Conservation (phyloP, 108 stramenopile species). For the Fistulifera solaris region DNA sequence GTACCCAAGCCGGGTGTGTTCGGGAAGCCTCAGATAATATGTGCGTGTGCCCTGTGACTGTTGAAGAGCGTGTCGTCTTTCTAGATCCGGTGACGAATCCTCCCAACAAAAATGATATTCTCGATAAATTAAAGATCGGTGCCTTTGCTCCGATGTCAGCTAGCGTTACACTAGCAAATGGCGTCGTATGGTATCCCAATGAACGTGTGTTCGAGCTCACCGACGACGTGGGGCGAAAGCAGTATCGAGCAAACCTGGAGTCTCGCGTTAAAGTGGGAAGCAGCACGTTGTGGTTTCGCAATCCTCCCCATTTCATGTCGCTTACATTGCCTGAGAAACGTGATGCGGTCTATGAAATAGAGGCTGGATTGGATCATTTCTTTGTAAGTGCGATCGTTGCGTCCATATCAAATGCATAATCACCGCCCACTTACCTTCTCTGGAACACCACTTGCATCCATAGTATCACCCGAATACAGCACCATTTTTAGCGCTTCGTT, state of each 20-base stretch:
- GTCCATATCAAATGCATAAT: too few relatives aligned
- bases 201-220: slow-evolving; percentile 39
- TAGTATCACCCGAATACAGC: too few relatives aligned
- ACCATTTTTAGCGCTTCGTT: too few relatives aligned
- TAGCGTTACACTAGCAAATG: too few relatives aligned
- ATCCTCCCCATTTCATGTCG: slow-evolving; percentile 37
- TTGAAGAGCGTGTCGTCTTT: slow-evolving; percentile 30
- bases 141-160: too few relatives aligned
- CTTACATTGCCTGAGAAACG: slow-evolving; percentile 24
- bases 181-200: slow-evolving; percentile 4
- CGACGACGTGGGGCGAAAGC: slow-evolving; percentile 11
- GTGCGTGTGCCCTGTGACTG: slow-evolving; percentile 26
- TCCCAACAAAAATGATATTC: too few relatives aligned
- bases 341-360: slow-evolving; percentile 56
- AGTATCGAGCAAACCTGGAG: slow-evolving; percentile 12
- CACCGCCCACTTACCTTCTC: too few relatives aligned
- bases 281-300: slow-evolving; percentile 40
- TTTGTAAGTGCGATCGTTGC: slow-evolving; percentile 9
- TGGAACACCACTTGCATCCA: too few relatives aligned
- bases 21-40: slow-evolving; percentile 1
- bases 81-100: slow-evolving; percentile 1
- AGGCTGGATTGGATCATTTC: slow-evolving; percentile 53
- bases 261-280: slow-evolving; percentile 27
- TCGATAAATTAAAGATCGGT: too few relatives aligned
- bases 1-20: neutral